These are phyloP conservation scores for Stenogyne calaminthoides DNA, from an alignment of 305 asterid species.

Conservation along the genomic window DNA sequence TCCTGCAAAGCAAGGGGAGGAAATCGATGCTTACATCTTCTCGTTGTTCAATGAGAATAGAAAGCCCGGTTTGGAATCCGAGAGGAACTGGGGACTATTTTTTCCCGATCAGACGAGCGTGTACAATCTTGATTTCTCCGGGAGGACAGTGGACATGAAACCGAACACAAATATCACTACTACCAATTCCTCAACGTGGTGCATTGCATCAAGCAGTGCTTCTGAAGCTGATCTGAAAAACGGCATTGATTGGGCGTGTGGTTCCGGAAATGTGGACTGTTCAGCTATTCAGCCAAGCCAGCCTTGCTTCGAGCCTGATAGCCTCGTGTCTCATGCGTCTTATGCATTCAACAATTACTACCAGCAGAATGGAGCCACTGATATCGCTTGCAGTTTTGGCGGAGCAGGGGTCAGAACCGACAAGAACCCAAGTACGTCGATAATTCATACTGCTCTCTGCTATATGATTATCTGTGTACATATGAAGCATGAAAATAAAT, in stretches of 20 bases:
- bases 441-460: background rate
- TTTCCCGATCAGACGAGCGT: constrained; percentile 93
- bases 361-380: constrained; percentile 95
- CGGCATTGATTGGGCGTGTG: constrained; percentile 91
- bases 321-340: constrained; percentile 77
- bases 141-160: constrained; percentile 47
- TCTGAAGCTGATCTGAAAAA: constrained; percentile 68
- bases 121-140: constrained; percentile 83
- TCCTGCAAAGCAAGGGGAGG: constrained; percentile 82
- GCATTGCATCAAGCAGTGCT: constrained; percentile 73
- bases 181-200: constrained; percentile 52
- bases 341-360: constrained; percentile 86
- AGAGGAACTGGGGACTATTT: constrained; percentile 96
- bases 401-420: constrained; percentile 81
- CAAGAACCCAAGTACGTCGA: constrained; percentile 78
- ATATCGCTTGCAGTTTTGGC: constrained; percentile 89
- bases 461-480: background rate
- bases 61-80: constrained; percentile 91
- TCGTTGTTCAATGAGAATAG: constrained; percentile 93
- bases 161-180: constrained; percentile 46
- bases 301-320: constrained; percentile 92
- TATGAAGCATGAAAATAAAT: background rate
- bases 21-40: constrained; percentile 68
- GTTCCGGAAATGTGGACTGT: constrained; percentile 92
- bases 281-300: constrained; percentile 95